These are phyloP conservation scores for Scleromitrula shiraiana DNA, from an alignment of 2,329 filamentous ascomycete species.

Conservation along the genomic window DNA sequence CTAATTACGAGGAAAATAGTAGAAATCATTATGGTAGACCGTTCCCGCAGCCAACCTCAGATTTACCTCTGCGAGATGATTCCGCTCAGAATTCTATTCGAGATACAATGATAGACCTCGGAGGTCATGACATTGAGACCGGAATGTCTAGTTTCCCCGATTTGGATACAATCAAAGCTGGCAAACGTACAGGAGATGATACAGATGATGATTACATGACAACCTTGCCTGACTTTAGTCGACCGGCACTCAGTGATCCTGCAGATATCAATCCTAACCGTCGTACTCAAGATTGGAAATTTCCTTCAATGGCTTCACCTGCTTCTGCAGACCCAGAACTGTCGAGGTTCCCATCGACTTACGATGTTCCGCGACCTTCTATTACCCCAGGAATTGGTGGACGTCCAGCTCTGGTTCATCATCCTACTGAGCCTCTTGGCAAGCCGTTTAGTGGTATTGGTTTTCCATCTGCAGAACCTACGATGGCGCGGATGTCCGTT, in stretches of 20 bases:
- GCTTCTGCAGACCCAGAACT: constrained; percentile 46
- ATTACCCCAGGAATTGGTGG: constrained; percentile 27
- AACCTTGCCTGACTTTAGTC: constrained; percentile 34
- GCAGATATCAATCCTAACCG: constrained; percentile 45
- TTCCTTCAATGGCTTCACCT: constrained; percentile 45
- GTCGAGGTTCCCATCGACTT: constrained; percentile 39
- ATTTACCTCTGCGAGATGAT: constrained; percentile 48
- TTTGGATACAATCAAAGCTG: constrained; percentile 47
- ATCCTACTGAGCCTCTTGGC: constrained; percentile 43
- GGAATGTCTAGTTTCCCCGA: constrained; percentile 52
- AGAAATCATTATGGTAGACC: constrained; percentile 48
- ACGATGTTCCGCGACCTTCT: constrained; percentile 23
- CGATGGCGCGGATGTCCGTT: constrained; percentile 22
- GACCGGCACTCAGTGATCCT: constrained; percentile 49
- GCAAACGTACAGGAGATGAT: constrained; percentile 16
- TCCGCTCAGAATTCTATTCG: constrained; percentile 42
- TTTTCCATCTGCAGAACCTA: constrained; percentile 6
- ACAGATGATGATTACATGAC: constrained; percentile 17
- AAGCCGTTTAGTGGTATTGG: constrained; percentile 18
- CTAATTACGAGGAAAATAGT: constrained; percentile 57
- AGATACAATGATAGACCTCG: constrained; percentile 58
- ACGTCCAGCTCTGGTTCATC: constrained; percentile 42
- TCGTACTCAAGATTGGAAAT: constrained; percentile 50
- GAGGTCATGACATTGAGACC: constrained; percentile 48
- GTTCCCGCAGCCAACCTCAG: constrained; percentile 17